Evolutionary conservation across 129 eudicot genomes (phyloP).

Genomic region (Apium graveolens): DNA sequence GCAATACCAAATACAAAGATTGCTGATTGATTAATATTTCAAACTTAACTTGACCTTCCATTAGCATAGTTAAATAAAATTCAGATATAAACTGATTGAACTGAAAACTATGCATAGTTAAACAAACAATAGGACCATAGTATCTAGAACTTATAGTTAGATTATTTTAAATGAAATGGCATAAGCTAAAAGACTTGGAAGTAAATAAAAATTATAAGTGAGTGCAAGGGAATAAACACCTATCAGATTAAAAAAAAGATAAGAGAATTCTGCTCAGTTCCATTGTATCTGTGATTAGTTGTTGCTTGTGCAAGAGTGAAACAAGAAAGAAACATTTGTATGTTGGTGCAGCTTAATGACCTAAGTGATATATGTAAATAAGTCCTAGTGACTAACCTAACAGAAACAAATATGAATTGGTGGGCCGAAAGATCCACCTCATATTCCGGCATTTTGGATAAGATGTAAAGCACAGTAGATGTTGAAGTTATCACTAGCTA

Average conservation of each 20-base stretch:
- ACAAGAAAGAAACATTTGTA: neutral
- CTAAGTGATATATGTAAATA: neutral
- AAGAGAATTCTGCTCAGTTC: neutral
- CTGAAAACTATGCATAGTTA: neutral
- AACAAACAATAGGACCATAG: neutral
- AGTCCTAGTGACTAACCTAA: neutral
- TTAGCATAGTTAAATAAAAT: too few species aligned
- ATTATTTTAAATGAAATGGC: neutral
- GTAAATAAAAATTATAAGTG: neutral
- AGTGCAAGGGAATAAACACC: neutral
- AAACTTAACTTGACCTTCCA: neutral
- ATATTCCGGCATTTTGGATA: neutral
- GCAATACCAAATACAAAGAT: neutral
- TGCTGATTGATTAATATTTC: neutral
- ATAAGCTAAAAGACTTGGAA: neutral
- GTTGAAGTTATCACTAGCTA: neutral
- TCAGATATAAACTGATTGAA: neutral
- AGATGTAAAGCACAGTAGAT: too few species aligned
- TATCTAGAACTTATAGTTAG: neutral
- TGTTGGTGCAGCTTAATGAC: neutral
- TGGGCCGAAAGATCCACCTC: neutral
- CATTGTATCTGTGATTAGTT: neutral
- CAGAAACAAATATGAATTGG: neutral
- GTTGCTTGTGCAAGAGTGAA: neutral
- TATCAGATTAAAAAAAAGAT: neutral